A percentile compares a stretch with the other conserved stretches of the same genome.
These are phyloP conservation scores for Microbotryum scabiosae DNA, from an alignment of 1,284 basidiomycete species.

Conservation along the genomic window DNA sequence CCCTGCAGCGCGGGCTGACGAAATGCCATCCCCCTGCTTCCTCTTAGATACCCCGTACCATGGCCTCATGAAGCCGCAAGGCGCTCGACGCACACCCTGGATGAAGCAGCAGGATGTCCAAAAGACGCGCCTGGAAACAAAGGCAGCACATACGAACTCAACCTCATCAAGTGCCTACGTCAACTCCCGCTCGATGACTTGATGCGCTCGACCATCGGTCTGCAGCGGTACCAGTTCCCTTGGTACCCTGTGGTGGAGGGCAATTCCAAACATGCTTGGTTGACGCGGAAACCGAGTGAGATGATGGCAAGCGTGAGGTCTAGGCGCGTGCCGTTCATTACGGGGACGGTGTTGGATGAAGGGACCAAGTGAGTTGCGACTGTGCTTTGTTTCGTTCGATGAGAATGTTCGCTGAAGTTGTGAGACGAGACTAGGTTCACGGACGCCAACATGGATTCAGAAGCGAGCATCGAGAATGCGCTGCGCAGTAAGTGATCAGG, in stretches of 20 bases:
- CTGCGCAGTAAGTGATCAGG: constrained; percentile 10
- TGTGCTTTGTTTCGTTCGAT: background rate
- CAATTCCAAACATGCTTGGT: constrained; percentile 21
- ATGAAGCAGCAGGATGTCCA: too few relatives aligned
- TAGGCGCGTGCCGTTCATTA: constrained; percentile 20
- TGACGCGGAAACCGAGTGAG: constrained; percentile 17
- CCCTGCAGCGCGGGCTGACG: too few relatives aligned
- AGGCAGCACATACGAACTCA: constrained; percentile 2
- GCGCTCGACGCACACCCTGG: background rate
- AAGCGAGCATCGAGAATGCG: constrained; percentile 10
- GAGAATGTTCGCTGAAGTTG: background rate
- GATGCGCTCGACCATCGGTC: constrained; percentile 6
- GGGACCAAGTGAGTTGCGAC: constrained; percentile 11
- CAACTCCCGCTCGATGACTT: background rate
- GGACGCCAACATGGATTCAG: background rate
- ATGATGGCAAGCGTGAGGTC: constrained; percentile 21
- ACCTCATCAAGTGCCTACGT: constrained; percentile 18
- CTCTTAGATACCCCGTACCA: constrained; percentile 25
- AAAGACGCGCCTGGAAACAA: too few relatives aligned
- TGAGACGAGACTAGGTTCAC: background rate
- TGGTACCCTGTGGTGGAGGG: constrained; percentile 26
- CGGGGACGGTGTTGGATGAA: constrained; percentile 21
- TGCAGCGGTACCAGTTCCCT: constrained; percentile 12
- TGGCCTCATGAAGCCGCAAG: constrained; percentile 28
- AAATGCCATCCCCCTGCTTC: background rate